Base-by-base conservation (phyloP, 2,329 filamentous ascomycete genomes). In the Aspergillus phoenicis region DNA sequence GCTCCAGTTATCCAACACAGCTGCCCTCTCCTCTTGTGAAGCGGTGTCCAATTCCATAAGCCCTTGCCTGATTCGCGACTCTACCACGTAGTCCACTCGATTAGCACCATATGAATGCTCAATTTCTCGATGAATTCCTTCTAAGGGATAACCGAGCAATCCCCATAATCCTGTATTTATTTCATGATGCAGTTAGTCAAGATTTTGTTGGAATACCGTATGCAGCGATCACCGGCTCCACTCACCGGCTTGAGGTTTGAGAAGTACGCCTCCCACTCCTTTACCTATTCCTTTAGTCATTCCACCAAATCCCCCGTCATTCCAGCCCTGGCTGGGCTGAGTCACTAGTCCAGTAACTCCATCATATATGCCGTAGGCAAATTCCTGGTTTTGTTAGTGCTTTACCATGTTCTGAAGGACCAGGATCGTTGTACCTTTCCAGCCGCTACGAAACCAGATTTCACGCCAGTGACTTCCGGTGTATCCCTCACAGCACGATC, bases 401-500 rank as follows among this genome's bases (percentile, higher is more conserved):
- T 8, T 15, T 6, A 20, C 26, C 13, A 43, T 7, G 20, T 17
- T 10, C 17, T 30, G 43, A 39, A 33, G 20, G 7, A 26, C 3
- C 13, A 36, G 10, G 22, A n/a, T 15, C 11, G 15, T 36, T 26
- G 28, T 11, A 64, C 84, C 73, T 90, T 92, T 1, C 89, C 85
- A 4, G 92, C 93, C 45, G 91, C 87, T 65, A 83, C 88, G 30
- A 96, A 74, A 0, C 93, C 93, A 63, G 88, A 91, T 56, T 86
- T 83, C 45, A 96, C 80, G 56, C 87, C 89, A 0, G 90, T 95
- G 7, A 96, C 89, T 68, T 91, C 91, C 58, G 91, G 89, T 1
- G 85, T 80, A 11, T 90, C 89, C 4, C 92, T 85, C 1, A 96
- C 87, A 0, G 88, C 93, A 2, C 91, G 87, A 68, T 96, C 92